A percentile compares a stretch with the other conserved stretches of the same genome.
These are phyloP conservation scores for Cryptomeria japonica DNA, from an alignment of 75 land plant species.

Conservation along the genomic window DNA sequence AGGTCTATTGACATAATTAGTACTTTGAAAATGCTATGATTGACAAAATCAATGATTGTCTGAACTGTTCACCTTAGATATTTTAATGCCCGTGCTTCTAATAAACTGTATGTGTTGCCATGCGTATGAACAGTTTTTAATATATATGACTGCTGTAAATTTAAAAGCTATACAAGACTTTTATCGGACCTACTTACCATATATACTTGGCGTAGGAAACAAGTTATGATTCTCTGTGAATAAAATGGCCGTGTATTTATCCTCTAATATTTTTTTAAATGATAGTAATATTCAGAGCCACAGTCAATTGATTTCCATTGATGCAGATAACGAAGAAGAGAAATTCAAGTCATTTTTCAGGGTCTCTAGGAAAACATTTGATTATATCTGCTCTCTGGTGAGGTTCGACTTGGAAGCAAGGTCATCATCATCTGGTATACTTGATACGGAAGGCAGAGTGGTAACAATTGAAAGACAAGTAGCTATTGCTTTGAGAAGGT, in stretches of 20 bases:
- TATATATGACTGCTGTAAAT: neutral
- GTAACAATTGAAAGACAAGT: slow-evolving; percentile 93
- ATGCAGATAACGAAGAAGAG: slow-evolving; percentile 44
- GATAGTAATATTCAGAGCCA: neutral
- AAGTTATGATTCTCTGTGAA: neutral
- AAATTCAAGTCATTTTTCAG: slow-evolving; percentile 71
- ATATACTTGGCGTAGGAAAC: neutral
- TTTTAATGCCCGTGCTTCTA: neutral
- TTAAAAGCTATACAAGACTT: neutral
- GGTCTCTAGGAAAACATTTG: slow-evolving; percentile 78
- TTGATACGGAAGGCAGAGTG: slow-evolving; percentile 83
- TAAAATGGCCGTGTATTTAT: neutral
- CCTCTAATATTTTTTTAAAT: neutral
- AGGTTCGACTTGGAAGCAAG: slow-evolving; percentile 74
- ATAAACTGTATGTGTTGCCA: neutral
- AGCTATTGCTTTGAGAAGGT: slow-evolving; percentile 80
- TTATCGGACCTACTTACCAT: neutral
- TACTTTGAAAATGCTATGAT: neutral
- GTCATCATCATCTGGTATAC: slow-evolving; percentile 77
- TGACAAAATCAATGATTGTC: neutral
- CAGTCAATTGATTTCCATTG: neutral
- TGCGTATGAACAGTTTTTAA: neutral
- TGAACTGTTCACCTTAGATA: neutral
- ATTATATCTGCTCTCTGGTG: slow-evolving; percentile 83
- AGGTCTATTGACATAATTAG: neutral